Evolutionary conservation across 2,329 filamentous ascomycete species (phyloP).

Genomic region (Trichoderma asperellum): DNA sequence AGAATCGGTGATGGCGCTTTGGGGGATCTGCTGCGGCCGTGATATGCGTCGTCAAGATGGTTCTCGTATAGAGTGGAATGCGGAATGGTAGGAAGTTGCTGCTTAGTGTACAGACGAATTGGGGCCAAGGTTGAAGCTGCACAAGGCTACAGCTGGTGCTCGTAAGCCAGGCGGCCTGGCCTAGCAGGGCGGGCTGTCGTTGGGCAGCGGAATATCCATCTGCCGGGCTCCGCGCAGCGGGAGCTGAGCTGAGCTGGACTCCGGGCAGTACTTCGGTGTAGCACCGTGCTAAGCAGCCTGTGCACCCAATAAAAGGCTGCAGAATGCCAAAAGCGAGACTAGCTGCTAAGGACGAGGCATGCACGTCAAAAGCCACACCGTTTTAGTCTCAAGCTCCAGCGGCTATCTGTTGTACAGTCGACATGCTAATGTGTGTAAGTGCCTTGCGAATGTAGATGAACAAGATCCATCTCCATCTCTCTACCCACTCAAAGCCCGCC

Average conservation of each 20-base stretch:
- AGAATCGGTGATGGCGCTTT: not conserved
- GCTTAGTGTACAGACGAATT: conserved; percentile 28
- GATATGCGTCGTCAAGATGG: not conserved
- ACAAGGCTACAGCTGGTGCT: conserved; percentile 44
- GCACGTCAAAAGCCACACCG: conserved; percentile 15
- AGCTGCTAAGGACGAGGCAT: not conserved
- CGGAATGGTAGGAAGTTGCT: conserved; percentile 25
- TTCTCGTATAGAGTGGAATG: not conserved
- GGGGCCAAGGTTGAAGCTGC: conserved; percentile 41
- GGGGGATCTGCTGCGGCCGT: not conserved
- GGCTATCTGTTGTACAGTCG: not conserved
- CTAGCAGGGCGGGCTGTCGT: not conserved
- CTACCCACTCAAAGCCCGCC: not conserved
- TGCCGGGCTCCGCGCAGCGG: not conserved
- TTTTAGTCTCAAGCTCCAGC: not conserved
- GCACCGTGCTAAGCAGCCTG: not conserved
- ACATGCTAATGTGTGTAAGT: not conserved
- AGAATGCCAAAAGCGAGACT: conserved; percentile 8
- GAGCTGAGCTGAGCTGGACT: not conserved
- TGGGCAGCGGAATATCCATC: conserved; percentile 22
- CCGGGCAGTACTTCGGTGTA: not conserved
- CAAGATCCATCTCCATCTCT: not conserved
- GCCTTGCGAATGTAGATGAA: not conserved
- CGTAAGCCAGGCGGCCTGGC: conserved; percentile 37
- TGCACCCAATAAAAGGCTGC: not conserved